Evolutionary conservation across 805 yeast genomes (phyloP).

Genomic region (Komagataella mondaviorum): DNA sequence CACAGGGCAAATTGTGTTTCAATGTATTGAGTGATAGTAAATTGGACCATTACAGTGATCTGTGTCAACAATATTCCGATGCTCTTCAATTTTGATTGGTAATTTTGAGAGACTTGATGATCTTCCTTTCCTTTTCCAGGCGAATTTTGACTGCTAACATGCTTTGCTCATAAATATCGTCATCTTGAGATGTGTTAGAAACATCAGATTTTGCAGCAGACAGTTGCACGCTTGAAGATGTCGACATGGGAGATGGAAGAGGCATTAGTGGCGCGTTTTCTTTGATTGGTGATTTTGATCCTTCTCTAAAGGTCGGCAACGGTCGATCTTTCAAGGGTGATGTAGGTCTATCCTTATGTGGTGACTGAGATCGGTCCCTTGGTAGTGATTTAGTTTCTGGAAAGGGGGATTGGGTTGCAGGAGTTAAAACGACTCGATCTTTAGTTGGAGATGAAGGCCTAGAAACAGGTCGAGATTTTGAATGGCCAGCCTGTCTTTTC

Average conservation of each 20-base stretch:
- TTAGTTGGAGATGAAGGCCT: background rate
- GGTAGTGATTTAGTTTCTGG: background rate
- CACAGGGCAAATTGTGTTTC: slow-evolving; percentile 21
- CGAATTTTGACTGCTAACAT: slow-evolving; percentile 18
- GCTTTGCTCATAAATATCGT: slow-evolving; percentile 15
- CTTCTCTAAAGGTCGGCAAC: background rate
- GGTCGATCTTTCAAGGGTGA: background rate
- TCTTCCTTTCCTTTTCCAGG: slow-evolving; percentile 18
- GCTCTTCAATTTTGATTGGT: slow-evolving; percentile 18
- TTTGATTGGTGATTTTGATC: slow-evolving; percentile 1
- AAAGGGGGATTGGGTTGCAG: slow-evolving; percentile 1
- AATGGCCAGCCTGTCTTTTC: slow-evolving; percentile 7
- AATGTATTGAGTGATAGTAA: slow-evolving; percentile 23
- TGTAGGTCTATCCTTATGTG: background rate
- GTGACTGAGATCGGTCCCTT: background rate
- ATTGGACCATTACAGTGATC: slow-evolving; percentile 20
- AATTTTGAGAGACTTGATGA: background rate
- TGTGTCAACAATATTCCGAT: slow-evolving; percentile 25
- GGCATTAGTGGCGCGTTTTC: slow-evolving; percentile 1
- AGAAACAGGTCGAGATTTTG: slow-evolving; percentile 1
- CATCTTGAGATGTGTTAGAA: slow-evolving; percentile 2
- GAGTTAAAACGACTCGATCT: background rate
- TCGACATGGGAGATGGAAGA: background rate
- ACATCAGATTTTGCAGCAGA: background rate
- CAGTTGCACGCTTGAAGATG: background rate